phyloP scores from a whole-genome alignment of 2,329 filamentous ascomycete species.

The Pyrenophora teres region DNA sequence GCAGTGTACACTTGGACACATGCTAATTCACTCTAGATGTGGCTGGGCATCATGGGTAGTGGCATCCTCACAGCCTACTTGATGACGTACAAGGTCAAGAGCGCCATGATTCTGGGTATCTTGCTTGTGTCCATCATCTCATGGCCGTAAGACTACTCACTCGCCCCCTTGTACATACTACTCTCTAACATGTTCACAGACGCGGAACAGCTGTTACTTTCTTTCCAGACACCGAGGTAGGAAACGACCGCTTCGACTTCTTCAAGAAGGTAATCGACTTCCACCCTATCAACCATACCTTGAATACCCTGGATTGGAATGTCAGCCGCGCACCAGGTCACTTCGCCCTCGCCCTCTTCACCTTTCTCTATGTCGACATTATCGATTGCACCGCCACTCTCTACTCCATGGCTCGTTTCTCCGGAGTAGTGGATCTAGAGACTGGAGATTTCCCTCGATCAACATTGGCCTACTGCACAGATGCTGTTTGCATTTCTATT shows the following conservation, averaged over 20 bases:
- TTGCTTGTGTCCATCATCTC: slow-evolving; percentile 83
- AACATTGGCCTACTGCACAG: slow-evolving; percentile 81
- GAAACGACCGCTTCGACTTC: slow-evolving; percentile 75
- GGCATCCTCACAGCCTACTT: slow-evolving; percentile 79
- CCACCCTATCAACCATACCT: slow-evolving; percentile 71
- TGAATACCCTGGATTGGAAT: slow-evolving; percentile 76
- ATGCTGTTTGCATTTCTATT: slow-evolving; percentile 79
- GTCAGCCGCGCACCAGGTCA: slow-evolving; percentile 69
- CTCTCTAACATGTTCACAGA: slow-evolving; percentile 30
- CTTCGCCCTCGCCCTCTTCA: slow-evolving; percentile 82
- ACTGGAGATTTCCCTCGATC: slow-evolving; percentile 88
- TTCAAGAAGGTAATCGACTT: slow-evolving; percentile 86
- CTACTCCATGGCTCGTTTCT: slow-evolving; percentile 87
- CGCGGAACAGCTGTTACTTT: slow-evolving; percentile 75
- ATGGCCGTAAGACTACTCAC: slow-evolving; percentile 64
- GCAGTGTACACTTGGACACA: not conserved
- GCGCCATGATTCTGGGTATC: slow-evolving; percentile 82
- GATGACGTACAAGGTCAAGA: slow-evolving; percentile 85
- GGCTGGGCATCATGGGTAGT: slow-evolving; percentile 86
- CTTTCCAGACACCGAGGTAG: slow-evolving; percentile 72
- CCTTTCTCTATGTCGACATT: slow-evolving; percentile 90
- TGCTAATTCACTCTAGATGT: slow-evolving; percentile 58
- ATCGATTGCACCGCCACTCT: slow-evolving; percentile 85
- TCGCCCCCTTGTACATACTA: not conserved
- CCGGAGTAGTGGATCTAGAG: slow-evolving; percentile 75